Conservation (phyloP, 257 asterid genomes). For the Paulownia fortunei region DNA sequence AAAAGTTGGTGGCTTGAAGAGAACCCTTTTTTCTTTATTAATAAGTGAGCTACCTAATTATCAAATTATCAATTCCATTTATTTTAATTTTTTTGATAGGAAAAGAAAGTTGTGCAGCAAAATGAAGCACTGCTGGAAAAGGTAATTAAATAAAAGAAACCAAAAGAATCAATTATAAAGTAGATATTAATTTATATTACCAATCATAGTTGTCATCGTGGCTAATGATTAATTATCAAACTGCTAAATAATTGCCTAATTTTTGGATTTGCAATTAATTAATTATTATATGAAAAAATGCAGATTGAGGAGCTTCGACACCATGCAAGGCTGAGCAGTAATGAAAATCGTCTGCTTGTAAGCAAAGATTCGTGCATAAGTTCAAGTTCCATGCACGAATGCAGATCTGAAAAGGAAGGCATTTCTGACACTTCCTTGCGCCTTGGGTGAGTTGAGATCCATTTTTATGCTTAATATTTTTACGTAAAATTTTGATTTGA, state of each 20-base stretch:
- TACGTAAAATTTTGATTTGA: too few species aligned
- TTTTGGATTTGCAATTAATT: too few species aligned
- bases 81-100: conserved; percentile 35
- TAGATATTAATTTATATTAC: too few species aligned
- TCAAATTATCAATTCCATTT: not conserved
- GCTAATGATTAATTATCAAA: conserved; percentile 26
- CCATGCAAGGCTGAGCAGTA: conserved; percentile 37
- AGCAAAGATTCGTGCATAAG: conserved; percentile 50
- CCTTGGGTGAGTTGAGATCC: conserved; percentile 65
- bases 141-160: conserved; percentile 39
- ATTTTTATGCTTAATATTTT: too few species aligned
- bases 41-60: not conserved
- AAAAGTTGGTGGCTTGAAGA: too few species aligned
- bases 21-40: not conserved
- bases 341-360: conserved; percentile 31
- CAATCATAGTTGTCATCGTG: too few species aligned
- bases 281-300: too few species aligned
- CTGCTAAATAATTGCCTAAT: not conserved
- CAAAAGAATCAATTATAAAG: not conserved
- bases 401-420: conserved; percentile 48
- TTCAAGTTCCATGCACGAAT: conserved; percentile 41
- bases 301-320: conserved; percentile 67
- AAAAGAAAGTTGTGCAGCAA: conserved; percentile 54
- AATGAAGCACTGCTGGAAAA: conserved; percentile 63
- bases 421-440: conserved; percentile 61